Conservation (phyloP, 345 rosid genomes). For the Aegle marmelos region DNA sequence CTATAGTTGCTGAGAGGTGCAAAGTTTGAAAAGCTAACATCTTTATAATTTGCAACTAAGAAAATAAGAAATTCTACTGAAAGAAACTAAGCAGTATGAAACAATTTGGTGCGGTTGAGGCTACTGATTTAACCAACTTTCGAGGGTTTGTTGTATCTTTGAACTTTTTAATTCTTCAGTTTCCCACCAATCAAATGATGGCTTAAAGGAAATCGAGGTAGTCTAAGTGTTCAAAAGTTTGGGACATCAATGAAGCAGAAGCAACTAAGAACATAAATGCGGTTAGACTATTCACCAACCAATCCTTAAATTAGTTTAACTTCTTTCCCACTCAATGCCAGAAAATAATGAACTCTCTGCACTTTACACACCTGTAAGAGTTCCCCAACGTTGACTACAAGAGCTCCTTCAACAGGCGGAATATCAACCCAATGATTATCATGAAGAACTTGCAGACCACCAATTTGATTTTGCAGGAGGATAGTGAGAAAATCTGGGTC, state of each 20-base stretch:
- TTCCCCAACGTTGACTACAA: conserved; percentile 22
- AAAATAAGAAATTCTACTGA: too few species aligned
- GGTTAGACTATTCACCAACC: not conserved
- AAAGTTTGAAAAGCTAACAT: not conserved
- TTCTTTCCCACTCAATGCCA: not conserved
- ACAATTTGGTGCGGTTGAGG: too few species aligned
- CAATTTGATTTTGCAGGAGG: conserved; percentile 16
- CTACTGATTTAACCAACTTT: too few species aligned
- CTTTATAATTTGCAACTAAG: not conserved
- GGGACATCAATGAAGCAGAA: not conserved
- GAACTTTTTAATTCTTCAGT: not conserved
- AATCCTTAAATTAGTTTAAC: not conserved
- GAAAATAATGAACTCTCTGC: not conserved
- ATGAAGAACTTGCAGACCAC: conserved; percentile 24
- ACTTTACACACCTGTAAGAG: conserved; percentile 17
- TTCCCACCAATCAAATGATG: not conserved
- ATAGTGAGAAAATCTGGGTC: conserved; percentile 23
- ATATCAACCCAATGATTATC: conserved; percentile 22
- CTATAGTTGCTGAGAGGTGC: not conserved
- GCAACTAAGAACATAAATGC: not conserved
- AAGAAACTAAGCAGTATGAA: too few species aligned
- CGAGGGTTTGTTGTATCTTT: not conserved
- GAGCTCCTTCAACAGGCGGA: not conserved
- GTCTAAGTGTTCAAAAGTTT: not conserved
- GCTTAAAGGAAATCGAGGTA: not conserved